These are phyloP conservation scores for Chlamydomonas schloesseri DNA, from an alignment of 139 green algal species.

Conservation along the genomic window DNA sequence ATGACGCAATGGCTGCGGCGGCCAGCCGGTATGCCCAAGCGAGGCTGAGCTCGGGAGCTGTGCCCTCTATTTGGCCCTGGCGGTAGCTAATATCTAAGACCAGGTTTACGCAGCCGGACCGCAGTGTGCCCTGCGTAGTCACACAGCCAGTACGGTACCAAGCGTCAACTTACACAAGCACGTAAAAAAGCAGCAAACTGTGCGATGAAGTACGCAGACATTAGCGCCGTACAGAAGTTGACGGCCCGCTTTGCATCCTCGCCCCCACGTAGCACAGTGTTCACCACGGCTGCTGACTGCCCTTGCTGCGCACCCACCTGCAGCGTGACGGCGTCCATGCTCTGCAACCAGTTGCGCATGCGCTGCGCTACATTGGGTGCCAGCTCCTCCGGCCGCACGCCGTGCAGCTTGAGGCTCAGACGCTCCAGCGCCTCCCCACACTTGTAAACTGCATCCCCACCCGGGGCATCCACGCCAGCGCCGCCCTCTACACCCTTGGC, in stretches of 20 bases:
- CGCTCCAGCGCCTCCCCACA: constrained; percentile 24
- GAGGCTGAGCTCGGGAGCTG: background rate
- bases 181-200: no score
- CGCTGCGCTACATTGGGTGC: constrained; percentile 17
- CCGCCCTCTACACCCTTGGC: no score
- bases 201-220: no score
- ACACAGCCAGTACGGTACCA: background rate
- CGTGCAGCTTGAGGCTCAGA: constrained; percentile 34
- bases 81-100: background rate
- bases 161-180: background rate
- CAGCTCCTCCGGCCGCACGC: constrained; percentile 23
- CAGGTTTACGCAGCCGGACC: constrained; percentile 36
- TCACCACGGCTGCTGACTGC: no score
- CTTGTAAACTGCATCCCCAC: background rate
- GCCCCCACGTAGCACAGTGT: no score
- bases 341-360: constrained; percentile 17
- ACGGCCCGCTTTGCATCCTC: no score
- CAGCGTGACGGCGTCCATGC: constrained; percentile 24
- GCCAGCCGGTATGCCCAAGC: background rate
- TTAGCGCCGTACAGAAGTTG: no score
- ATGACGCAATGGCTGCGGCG: no score
- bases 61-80: background rate
- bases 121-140: constrained; percentile 10
- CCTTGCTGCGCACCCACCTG: background rate
- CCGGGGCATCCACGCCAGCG: background rate